Base-by-base conservation (phyloP, 148 eudicot genomes). In the Nepenthes mirabilis region DNA sequence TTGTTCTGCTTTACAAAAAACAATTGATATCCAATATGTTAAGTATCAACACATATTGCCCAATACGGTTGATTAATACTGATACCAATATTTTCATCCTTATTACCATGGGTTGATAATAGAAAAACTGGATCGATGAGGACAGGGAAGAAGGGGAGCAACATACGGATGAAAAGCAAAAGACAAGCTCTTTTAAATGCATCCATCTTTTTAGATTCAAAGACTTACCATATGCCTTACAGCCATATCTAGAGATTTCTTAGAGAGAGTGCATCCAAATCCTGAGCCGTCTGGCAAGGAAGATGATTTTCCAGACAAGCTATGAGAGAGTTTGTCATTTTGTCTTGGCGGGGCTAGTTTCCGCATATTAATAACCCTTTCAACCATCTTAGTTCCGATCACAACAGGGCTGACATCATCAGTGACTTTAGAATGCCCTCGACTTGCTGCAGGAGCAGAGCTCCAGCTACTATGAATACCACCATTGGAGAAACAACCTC, bases 231-330 rank as follows among this genome's bases (percentile, higher is more conserved):
- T 88, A 69, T 93, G 99, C 74, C 99, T 79, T 61, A 93, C 82
- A 45, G 99, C 99, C 99, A 93, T 93, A 72, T 93, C 99, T 57
- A 88, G 66, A 50, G 99, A 93, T 74, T 93, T 93, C 72, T 93
- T 93, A 1, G 99, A 93, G 45, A 88, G 83, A 53, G 88, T 79
- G 56, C 99, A 80, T 58, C 99, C 99, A 68, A 93, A 93, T 45
- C 99, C 96, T 6, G 85, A 63, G 72, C 96, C 80, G 70, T 93
- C 99, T 34, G 96, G 96, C 12, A 95, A 88, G 14, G 96, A 83
- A 67, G 89, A 70, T 3, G 90, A 93, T 62, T 86, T 93, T 34
- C 88, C 96, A 45, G 96, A 93, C 68, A 88, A 84, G 71, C 85
- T 78, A 71, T 96, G 96, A 34, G 99, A 93, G 67, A 83, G 86